These are phyloP conservation scores for Lanmaoa rubissima DNA, from an alignment of 768 basidiomycete genomes.

Conservation along the genomic window DNA sequence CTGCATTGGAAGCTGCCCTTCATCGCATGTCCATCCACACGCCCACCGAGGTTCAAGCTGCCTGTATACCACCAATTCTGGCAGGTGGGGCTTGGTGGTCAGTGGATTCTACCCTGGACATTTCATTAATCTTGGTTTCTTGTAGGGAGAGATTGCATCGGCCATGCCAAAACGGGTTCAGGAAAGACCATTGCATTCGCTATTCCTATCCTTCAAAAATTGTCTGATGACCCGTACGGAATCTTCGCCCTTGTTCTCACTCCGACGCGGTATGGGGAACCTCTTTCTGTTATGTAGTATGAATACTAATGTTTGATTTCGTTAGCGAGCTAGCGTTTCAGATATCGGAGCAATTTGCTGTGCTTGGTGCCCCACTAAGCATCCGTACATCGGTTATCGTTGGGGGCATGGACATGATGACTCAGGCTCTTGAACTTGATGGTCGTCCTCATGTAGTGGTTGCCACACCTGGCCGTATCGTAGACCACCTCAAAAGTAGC, in stretches of 20 bases:
- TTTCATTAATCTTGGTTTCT: not conserved
- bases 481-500: constrained; percentile 81
- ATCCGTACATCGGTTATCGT: constrained; percentile 86
- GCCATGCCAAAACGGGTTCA: constrained; percentile 96
- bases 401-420: constrained; percentile 98
- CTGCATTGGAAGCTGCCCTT: constrained; percentile 61
- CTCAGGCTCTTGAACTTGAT: constrained; percentile 83
- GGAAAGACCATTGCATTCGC: constrained; percentile 99
- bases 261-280: constrained; percentile 74
- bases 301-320: not conserved
- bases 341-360: constrained; percentile 93
- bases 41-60: constrained; percentile 87
- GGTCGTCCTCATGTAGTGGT: constrained; percentile 90
- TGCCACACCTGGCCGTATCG: constrained; percentile 93
- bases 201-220: constrained; percentile 86
- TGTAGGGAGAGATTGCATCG: constrained; percentile 91
- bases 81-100: constrained; percentile 46
- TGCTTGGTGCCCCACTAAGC: constrained; percentile 80
- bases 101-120: not conserved
- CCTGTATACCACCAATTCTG: constrained; percentile 87
- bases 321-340: constrained; percentile 94
- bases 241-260: constrained; percentile 92
- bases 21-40: constrained; percentile 77
- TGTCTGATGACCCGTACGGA: constrained; percentile 89
- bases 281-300: not conserved